phyloP scores from a whole-genome alignment of 2,329 filamentous ascomycete species.

The Aspergillus fischeri region DNA sequence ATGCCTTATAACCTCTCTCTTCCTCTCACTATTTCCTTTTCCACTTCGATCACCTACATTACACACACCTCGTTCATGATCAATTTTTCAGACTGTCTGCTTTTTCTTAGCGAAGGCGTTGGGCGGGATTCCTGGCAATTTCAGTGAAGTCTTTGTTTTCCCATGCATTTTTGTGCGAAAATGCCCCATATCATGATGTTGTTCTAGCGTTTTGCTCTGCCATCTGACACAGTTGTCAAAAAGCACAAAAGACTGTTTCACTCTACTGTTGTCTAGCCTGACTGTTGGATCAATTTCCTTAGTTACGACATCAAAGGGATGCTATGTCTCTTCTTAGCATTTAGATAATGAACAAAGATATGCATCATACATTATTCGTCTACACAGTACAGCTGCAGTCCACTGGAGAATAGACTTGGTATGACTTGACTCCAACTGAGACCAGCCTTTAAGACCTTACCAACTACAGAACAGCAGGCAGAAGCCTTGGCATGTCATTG shows the following conservation, averaged over 20 bases:
- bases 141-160: neutral
- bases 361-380: neutral
- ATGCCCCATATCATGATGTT: neutral
- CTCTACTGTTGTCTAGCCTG: neutral
- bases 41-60: neutral
- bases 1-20: constrained; percentile 17
- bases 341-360: neutral
- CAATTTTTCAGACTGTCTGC: constrained; percentile 3
- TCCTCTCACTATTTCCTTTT: constrained; percentile 2
- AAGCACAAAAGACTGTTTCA: neutral
- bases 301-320: neutral
- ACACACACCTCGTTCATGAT: neutral
- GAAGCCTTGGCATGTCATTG: neutral
- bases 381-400: neutral
- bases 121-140: neutral
- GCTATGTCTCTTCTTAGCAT: neutral
- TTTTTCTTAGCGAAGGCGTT: constrained; percentile 16
- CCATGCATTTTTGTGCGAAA: neutral
- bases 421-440: neutral
- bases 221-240: neutral
- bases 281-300: neutral
- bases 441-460: neutral
- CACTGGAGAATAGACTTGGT: neutral
- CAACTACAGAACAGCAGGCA: neutral
- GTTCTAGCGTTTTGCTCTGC: neutral